Evolutionary conservation across 352 stramenopile genomes (phyloP).

Genomic region (Globisporangium ultimum): DNA sequence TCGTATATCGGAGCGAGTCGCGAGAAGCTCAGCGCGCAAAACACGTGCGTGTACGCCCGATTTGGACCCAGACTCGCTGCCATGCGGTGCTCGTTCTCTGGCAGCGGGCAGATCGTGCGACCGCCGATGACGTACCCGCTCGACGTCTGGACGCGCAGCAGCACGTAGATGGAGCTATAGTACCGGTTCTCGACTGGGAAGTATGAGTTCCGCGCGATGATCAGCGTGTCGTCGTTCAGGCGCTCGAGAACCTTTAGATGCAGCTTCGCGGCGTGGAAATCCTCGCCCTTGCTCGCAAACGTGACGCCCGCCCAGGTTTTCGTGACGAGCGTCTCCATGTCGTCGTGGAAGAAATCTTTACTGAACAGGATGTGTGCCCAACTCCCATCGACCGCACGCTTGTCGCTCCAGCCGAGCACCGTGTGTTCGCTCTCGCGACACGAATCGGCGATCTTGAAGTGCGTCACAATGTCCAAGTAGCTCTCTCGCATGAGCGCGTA

Average conservation of each 20-base stretch:
- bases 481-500: conserved; percentile 5
- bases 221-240: conserved; percentile 15
- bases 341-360: conserved; percentile 37
- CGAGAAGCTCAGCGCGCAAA: conserved; percentile 17
- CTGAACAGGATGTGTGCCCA: conserved; percentile 40
- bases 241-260: conserved; percentile 30
- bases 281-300: conserved; percentile 11
- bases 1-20: conserved; percentile 5
- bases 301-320: conserved; percentile 26
- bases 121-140: conserved; percentile 17
- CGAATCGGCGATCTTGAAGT: conserved; percentile 5
- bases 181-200: conserved; percentile 10
- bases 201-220: conserved; percentile 18
- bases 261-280: conserved; percentile 21
- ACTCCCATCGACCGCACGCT: conserved; percentile 23
- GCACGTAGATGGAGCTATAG: conserved; percentile 1
- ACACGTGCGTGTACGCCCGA: conserved; percentile 16
- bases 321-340: conserved; percentile 15
- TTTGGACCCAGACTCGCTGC: conserved; percentile 12
- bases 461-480: conserved; percentile 10
- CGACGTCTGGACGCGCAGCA: conserved; percentile 6
- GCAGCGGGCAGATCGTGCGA: conserved; percentile 21
- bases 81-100: conserved; percentile 8
- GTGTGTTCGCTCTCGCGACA: conserved; percentile 4
- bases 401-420: conserved; percentile 38